Evolutionary conservation across 805 yeast species (phyloP), one percentile per base, ranked within the genome.

Genomic region (Helenozyma rhizophorensis): DNA sequence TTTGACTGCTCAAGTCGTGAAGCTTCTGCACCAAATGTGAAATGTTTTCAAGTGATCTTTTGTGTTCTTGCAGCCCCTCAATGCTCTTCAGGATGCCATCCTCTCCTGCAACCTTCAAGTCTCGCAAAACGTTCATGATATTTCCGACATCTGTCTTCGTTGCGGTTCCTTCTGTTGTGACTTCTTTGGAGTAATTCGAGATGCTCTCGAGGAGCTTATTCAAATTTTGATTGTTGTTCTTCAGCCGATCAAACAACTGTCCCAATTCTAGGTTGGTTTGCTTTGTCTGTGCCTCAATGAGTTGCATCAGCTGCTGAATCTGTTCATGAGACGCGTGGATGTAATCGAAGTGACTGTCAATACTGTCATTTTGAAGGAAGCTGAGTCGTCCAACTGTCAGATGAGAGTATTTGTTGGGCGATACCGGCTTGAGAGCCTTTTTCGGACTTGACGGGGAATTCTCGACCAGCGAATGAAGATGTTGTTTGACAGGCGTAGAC

Each of bases 221-320:
- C 50, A 65, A 56, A 36, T 60, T 42, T 34, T 54, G 58, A 40
- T 65, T 63, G 40, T 65, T 65, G 41, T 60, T 63, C 44, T 60
- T 64, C 59, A 59, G 65, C 19, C 70, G 44, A 25, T 62, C 68
- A 15, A 50, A 51, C 28, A 65, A 50, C 37, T 64, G 65, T 4
- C 47, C 59, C 34, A 65, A 41, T 39, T 64, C 71, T 1, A 53
- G 46, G 21, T 50, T 51, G 5, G 64, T 58, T 37, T 65, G 71
- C 23, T 54, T 55, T 3, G 65, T 53, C 27, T 53, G 58, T 1
- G 48, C 42, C 40, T 62, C 69, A 11, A 65, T 42, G 16, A 46
- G 42, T 28, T 47, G 40, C 30, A 64, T 37, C 30, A 53, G 64
- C 25, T 49, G 50, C 31, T 53, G 58, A 16, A 62, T 48, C 23